These are phyloP conservation scores for Cupressus sempervirens DNA, from an alignment of 75 land plant species.

Conservation along the genomic window DNA sequence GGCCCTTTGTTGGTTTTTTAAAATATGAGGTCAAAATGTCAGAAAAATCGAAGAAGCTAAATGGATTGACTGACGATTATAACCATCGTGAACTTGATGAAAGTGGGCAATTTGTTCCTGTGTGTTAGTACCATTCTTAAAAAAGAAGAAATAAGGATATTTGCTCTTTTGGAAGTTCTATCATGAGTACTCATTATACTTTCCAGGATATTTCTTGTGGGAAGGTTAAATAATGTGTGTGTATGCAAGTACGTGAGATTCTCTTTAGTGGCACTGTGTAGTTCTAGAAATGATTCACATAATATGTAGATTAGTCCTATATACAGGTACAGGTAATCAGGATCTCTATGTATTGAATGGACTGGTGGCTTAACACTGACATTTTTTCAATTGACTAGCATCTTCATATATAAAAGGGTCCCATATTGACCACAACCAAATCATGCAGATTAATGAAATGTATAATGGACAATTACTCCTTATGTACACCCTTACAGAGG, in stretches of 20 bases:
- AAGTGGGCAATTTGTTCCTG: slow-evolving; percentile 44
- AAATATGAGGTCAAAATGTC: slow-evolving; percentile 43
- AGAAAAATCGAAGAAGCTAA: slow-evolving; percentile 11
- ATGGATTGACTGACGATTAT: slow-evolving; percentile 14
- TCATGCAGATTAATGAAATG: too few species aligned
- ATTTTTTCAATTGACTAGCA: neutral
- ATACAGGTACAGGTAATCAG: neutral
- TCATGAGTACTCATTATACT: neutral
- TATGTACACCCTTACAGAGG: too few species aligned
- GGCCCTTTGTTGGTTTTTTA: slow-evolving; percentile 34
- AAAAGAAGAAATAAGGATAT: slow-evolving; percentile 31
- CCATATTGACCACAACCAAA: too few species aligned
- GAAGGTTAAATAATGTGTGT: neutral
- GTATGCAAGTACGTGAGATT: neutral
- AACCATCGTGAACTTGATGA: slow-evolving; percentile 44
- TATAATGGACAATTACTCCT: too few species aligned
- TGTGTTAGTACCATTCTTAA: slow-evolving; percentile 45
- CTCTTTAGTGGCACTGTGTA: neutral
- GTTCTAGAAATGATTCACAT: neutral
- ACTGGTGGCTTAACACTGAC: neutral
- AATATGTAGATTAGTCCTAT: neutral
- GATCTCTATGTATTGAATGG: neutral
- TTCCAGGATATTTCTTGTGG: neutral
- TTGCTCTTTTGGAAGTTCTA: neutral
- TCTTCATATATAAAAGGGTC: too few species aligned